A percentile compares a stretch with the other conserved stretches of the same genome.
Evolutionary conservation across 129 eudicot genomes (phyloP).

Genomic region (Flaveria ramosissima): DNA sequence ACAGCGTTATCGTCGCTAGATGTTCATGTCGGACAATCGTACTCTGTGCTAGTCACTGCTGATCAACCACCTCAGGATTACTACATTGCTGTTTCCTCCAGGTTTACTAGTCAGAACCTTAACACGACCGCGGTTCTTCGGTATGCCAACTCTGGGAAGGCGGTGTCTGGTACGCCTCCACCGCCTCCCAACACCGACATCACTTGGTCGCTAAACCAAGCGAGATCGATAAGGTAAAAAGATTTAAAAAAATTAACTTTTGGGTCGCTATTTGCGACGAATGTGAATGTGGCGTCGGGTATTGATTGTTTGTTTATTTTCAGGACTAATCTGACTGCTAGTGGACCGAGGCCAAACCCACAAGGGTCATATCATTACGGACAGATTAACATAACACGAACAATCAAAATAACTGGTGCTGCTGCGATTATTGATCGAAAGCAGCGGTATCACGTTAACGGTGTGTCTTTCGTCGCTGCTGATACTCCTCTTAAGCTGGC

Average conservation of each 20-base stretch:
- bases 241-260: background rate
- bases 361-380: slow-evolving; percentile 97
- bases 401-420: slow-evolving; percentile 45
- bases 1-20: slow-evolving; percentile 56
- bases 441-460: slow-evolving; percentile 73
- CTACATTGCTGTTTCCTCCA: slow-evolving; percentile 69
- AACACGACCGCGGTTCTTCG: slow-evolving; percentile 65
- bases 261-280: too few species aligned
- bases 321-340: slow-evolving; percentile 92
- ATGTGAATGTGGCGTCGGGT: background rate
- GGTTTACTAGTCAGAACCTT: slow-evolving; percentile 49
- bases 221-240: slow-evolving; percentile 67
- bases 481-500: slow-evolving; percentile 89
- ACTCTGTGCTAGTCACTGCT: slow-evolving; percentile 78
- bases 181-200: slow-evolving; percentile 49
- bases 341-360: slow-evolving; percentile 97
- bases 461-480: slow-evolving; percentile 66
- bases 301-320: slow-evolving; percentile 10
- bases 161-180: slow-evolving; percentile 64
- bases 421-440: slow-evolving; percentile 54
- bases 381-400: slow-evolving; percentile 52
- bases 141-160: slow-evolving; percentile 50
- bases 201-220: slow-evolving; percentile 72
- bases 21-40: slow-evolving; percentile 86
- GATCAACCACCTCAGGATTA: slow-evolving; percentile 68